Evolutionary conservation across 2,329 filamentous ascomycete species (phyloP).

Genomic region (Thelonectria discophora): DNA sequence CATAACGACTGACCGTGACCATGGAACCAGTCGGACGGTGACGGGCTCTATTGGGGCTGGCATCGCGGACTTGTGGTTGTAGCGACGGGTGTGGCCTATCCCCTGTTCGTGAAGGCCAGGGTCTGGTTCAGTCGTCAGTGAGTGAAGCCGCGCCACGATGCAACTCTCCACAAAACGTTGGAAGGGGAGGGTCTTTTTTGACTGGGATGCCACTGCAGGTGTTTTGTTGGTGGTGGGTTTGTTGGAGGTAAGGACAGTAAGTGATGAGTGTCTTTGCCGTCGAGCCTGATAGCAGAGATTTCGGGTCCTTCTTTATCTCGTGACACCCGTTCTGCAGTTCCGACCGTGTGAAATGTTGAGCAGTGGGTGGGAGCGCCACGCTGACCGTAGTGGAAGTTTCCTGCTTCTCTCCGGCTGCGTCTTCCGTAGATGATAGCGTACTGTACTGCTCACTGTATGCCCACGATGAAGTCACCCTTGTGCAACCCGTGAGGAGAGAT

Average conservation of each 20-base stretch:
- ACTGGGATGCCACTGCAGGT: background rate
- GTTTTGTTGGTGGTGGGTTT: background rate
- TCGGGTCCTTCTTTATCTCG: background rate
- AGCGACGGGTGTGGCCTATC: background rate
- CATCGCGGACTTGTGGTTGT: background rate
- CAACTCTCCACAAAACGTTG: conserved; percentile 19
- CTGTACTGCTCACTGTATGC: background rate
- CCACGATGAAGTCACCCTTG: background rate
- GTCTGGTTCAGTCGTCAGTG: conserved; percentile 13
- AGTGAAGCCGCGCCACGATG: conserved; percentile 23
- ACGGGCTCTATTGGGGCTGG: background rate
- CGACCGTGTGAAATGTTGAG: background rate
- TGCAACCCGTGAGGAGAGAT: too few species aligned
- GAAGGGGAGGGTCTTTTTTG: conserved; percentile 1
- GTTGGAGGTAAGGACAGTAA: background rate
- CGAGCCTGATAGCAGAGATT: too few species aligned
- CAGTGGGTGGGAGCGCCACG: conserved; percentile 1
- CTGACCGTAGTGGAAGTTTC: conserved; percentile 2
- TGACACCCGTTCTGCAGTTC: background rate
- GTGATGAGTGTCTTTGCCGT: too few species aligned
- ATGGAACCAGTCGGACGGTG: conserved; percentile 15
- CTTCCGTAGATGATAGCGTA: background rate
- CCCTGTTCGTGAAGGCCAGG: conserved; percentile 14
- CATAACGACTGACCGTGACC: conserved; percentile 12
- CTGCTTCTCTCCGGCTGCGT: background rate